Base-by-base conservation (phyloP, 208 protist genomes). In the Crithidia mellificae region DNA sequence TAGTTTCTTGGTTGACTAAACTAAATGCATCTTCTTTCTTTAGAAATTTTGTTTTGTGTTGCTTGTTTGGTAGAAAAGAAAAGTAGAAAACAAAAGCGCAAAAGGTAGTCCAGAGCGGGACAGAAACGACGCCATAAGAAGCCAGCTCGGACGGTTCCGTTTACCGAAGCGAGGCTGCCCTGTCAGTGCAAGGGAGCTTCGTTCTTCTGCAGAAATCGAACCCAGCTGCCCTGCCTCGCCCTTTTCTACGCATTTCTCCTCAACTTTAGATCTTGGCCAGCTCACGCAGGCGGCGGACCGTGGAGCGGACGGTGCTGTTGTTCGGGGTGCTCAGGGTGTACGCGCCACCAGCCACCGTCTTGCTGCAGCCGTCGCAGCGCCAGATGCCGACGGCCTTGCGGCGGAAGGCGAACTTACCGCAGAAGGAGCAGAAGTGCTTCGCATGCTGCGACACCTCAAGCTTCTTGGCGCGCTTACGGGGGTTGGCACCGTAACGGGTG, bases 391-490 rank as follows among this genome's bases (percentile, higher is more conserved):
- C 98, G 65, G 94, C 97, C 57, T 88, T 90, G 39, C 98, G 89
- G 80, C 94, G 97, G 61, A 99, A 98, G 67, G 89, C 80, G 68
- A 98, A 98, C 90, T 99, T 99, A 51, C 98, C 98, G 86, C 98
- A 99, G 92, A 99, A 99, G 29, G 89, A 90, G 92, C 98, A 99
- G 69, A 98, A 98, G 88, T 99, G 99, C 70, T 93, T 98, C 53
- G 98, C 86, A 84, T 99, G 98, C 91, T 99, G 98, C 54, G 95
- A 97, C 59, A 99, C 91, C 81, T 99, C 98, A 32, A 99, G 98
- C 92, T 99, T 99, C 94, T 99, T 99, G 50, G 98, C 91, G 70
- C 98, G 96, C 88, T 99, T 99, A 86, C 98, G 88, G 29, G 98
- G 94, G 74, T 98, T 98, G 71, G 98, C 88, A 97, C 98, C 98